Conservation (phyloP, 768 basidiomycete species). For the Lactifluus piperatus region DNA sequence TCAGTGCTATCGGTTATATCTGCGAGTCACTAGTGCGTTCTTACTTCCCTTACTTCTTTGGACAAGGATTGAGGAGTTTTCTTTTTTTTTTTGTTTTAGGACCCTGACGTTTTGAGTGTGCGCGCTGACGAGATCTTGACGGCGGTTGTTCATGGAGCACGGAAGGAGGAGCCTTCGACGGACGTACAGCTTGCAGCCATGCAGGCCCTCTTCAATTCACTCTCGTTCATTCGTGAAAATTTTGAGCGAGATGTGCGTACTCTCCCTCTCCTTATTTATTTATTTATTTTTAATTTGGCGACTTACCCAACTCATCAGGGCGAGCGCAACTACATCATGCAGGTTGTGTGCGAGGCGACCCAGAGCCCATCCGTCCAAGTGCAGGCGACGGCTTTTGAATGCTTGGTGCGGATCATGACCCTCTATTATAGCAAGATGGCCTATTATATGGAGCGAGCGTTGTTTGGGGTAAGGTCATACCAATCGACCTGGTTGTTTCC, state of each 20-base stretch:
- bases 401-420: slow-evolving; percentile 92
- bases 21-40: slow-evolving; percentile 89
- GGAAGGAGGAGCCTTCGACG: slow-evolving; percentile 85
- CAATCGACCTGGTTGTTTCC: neutral
- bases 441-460: slow-evolving; percentile 97
- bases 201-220: slow-evolving; percentile 86
- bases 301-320: slow-evolving; percentile 44
- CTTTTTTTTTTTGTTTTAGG: slow-evolving; percentile 36
- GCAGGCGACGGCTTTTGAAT: slow-evolving; percentile 95
- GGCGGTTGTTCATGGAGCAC: slow-evolving; percentile 94
- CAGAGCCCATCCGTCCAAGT: slow-evolving; percentile 73
- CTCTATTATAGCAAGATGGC: slow-evolving; percentile 99
- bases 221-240: slow-evolving; percentile 96
- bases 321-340: slow-evolving; percentile 99
- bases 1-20: slow-evolving; percentile 94
- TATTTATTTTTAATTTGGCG: slow-evolving; percentile 2
- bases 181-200: slow-evolving; percentile 94
- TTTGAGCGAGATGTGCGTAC: slow-evolving; percentile 87
- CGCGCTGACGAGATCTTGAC: slow-evolving; percentile 97
- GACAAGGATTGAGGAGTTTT: neutral
- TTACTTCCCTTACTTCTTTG: neutral
- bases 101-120: slow-evolving; percentile 82
- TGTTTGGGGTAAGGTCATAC: slow-evolving; percentile 74
- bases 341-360: slow-evolving; percentile 97
- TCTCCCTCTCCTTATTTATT: neutral